Base-by-base conservation (phyloP, 2,329 filamentous ascomycete species). In the Trichoderma polysporum region DNA sequence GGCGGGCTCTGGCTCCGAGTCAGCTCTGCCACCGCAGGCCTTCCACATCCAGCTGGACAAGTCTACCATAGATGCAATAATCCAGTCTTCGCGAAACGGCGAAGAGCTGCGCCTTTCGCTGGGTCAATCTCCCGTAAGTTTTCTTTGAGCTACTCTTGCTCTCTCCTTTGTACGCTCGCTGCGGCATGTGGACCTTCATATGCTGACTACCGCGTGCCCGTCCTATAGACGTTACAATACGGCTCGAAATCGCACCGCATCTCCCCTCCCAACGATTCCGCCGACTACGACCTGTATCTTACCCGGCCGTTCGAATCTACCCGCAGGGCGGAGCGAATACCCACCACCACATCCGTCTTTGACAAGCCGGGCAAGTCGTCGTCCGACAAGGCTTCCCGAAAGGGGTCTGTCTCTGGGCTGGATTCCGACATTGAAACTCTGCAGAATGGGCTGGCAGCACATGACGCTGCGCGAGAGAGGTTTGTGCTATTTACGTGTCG, bases 1-100 rank as follows among this genome's bases (percentile, higher is more conserved):
- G 76, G 84, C 85, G 74, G 82, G 82, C 77, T 80, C 83, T 22
- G 54, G 66, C 69, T 78, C 82, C 70, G 72, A 73, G 50, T 80
- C 81, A 60, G 75, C 78, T 65, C 78, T 79, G 66, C 84, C 84
- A 9, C 79, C 80, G 33, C 85, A 88, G 73, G 85, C 84, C 35
- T 86, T 90, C 73, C 82, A 85, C 69, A 78, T 90, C 66, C 83
- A 80, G n/a, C 77, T 90, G 69, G 83, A 80, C 71, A 83, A 88
- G 74, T 80, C 79, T 74, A 80, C 87, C 60, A 84, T 90, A 72
- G 85, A 88, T 74, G 82, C 86, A 69, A 85, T 90, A 83, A 88
- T 90, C 71, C 82, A 81, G 75, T 86, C 84, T 72, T 82, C 86
- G 45, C 84, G 84, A 72, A 81, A 83, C 78, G 86, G 86, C 59